Conservation (phyloP, 768 basidiomycete genomes). For the Agaricus subrufescens region DNA sequence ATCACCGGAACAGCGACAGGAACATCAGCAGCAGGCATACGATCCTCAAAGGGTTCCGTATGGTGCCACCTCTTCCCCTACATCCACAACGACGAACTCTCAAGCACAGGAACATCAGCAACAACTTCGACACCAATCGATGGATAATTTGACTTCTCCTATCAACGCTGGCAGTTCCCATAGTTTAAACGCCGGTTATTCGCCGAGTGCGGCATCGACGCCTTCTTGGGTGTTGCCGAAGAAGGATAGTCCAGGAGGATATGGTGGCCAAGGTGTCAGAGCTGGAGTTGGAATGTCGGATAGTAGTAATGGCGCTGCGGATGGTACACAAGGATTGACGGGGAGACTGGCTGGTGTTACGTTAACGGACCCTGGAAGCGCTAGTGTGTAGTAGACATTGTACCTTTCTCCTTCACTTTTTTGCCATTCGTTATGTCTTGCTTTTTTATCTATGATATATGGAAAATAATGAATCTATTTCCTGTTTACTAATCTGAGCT, state of each 20-base stretch:
- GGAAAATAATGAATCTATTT: too few species aligned
- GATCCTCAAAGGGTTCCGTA: background rate
- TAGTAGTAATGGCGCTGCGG: background rate
- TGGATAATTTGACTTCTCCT: background rate
- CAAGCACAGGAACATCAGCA: background rate
- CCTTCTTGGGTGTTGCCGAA: slow-evolving; percentile 46
- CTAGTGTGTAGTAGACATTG: background rate
- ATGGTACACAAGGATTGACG: background rate
- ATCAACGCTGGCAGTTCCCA: slow-evolving; percentile 13
- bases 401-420: too few species aligned
- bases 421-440: too few species aligned
- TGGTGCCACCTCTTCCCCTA: slow-evolving; percentile 6
- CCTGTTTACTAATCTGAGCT: too few species aligned
- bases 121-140: background rate
- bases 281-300: background rate
- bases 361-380: slow-evolving; percentile 7
- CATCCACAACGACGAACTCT: background rate
- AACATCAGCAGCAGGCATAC: background rate
- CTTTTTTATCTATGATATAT: too few species aligned
- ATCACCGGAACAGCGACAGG: background rate
- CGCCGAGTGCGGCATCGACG: slow-evolving; percentile 13
- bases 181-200: slow-evolving; percentile 10
- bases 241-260: slow-evolving; percentile 18
- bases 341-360: slow-evolving; percentile 5
- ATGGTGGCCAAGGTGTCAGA: background rate